Percentiles rank a stretch among this genome's conserved stretches.
Evolutionary conservation across 2,329 filamentous ascomycete genomes (phyloP).

Genomic region (Pseudogymnoascus sp.): DNA sequence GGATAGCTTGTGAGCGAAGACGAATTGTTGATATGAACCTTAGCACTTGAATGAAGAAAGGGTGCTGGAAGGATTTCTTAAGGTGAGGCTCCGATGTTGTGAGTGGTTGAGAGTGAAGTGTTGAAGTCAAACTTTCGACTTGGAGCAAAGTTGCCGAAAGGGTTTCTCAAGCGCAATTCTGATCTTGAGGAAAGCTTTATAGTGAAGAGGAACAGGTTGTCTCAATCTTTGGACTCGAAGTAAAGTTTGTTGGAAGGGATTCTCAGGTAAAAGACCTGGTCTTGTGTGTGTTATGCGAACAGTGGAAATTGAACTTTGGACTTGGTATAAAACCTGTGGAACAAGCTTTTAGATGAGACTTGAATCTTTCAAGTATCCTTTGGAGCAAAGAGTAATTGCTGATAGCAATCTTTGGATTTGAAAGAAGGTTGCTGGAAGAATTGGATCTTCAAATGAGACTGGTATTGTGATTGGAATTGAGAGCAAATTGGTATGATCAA

Average conservation of each 20-base stretch:
- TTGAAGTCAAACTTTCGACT: neutral
- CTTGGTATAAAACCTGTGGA: neutral
- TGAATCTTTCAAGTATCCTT: neutral
- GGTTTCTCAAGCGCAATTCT: neutral
- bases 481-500: neutral
- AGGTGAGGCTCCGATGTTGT: neutral
- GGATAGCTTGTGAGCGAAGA: neutral
- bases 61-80: neutral
- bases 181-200: neutral
- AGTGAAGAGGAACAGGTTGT: neutral
- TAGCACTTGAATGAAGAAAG: neutral
- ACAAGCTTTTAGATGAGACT: neutral
- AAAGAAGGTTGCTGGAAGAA: neutral
- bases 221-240: neutral
- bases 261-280: neutral
- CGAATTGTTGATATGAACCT: neutral
- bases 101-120: neutral
- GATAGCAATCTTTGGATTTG: neutral
- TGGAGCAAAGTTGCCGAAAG: neutral
- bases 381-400: neutral
- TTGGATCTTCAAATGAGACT: neutral
- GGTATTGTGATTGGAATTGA: neutral
- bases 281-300: neutral
- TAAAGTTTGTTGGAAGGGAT: neutral
- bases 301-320: neutral